Conservation (phyloP, 148 eudicot species). For the Rhododendron mucronatum region DNA sequence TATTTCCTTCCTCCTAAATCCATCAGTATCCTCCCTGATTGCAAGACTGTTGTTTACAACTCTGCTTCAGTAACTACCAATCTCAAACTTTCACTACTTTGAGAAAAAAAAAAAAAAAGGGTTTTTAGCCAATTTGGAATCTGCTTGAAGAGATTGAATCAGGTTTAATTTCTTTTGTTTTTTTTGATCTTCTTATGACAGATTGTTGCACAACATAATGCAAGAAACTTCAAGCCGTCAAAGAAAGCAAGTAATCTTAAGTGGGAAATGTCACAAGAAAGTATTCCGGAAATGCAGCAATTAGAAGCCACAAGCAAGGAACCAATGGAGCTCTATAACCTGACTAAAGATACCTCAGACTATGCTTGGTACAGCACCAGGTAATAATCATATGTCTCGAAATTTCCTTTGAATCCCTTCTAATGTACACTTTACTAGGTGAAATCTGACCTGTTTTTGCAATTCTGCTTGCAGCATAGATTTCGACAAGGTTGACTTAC, state of each 20-base stretch:
- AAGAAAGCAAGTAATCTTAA: conserved; percentile 38
- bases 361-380: conserved; percentile 84
- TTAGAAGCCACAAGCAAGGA: conserved; percentile 12
- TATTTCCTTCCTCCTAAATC: conserved; percentile 59
- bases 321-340: conserved; percentile 52
- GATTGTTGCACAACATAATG: conserved; percentile 65
- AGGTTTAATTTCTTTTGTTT: background rate
- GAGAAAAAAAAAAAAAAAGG: background rate
- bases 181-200: conserved; percentile 14
- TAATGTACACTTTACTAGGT: background rate
- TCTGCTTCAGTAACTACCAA: conserved; percentile 36
- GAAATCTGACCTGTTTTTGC: background rate
- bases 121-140: background rate
- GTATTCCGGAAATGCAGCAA: conserved; percentile 28
- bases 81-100: background rate
- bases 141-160: background rate
- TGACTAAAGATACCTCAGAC: conserved; percentile 58
- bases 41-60: conserved; percentile 66
- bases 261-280: conserved; percentile 69
- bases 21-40: conserved; percentile 80
- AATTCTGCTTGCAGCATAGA: conserved; percentile 36
- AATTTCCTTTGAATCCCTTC: background rate
- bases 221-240: conserved; percentile 48
- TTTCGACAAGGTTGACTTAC: conserved; percentile 55
- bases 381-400: conserved; percentile 20